Evolutionary conservation across 2,329 filamentous ascomycete genomes (phyloP).

Genomic region (Sporothrix humicola): DNA sequence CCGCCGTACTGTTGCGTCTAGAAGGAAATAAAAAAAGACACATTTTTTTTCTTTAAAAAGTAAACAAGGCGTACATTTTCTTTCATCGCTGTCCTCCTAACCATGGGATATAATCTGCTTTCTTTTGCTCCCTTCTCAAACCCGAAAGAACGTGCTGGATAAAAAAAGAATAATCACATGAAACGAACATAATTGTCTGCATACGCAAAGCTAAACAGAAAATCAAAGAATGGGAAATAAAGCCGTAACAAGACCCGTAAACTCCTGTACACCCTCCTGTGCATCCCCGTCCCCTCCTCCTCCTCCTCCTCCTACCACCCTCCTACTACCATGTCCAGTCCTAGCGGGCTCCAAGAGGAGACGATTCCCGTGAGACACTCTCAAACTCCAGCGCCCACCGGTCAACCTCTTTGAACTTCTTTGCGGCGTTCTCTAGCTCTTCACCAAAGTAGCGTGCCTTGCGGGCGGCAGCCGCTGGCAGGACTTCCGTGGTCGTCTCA

Average conservation of each 20-base stretch:
- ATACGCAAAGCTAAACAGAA: neutral
- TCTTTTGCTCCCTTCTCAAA: neutral
- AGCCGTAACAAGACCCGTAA: neutral
- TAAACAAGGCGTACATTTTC: neutral
- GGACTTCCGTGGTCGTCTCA: conserved; percentile 48
- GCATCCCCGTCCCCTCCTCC: neutral
- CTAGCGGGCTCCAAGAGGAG: conserved; percentile 58
- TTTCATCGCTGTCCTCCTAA: neutral
- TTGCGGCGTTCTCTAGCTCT: conserved; percentile 63
- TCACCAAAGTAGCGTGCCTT: conserved; percentile 40
- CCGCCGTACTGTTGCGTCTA: neutral
- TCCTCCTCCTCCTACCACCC: neutral
- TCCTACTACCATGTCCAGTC: neutral
- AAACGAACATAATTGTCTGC: no score
- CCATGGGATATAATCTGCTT: neutral
- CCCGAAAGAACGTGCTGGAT: neutral
- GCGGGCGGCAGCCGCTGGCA: conserved; percentile 47
- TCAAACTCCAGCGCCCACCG: conserved; percentile 72
- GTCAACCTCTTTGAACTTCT: conserved; percentile 73
- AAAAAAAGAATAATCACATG: neutral
- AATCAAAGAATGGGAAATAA: neutral
- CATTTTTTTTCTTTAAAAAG: neutral
- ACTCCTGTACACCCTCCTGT: no score
- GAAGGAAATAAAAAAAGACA: neutral
- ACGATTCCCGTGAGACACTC: conserved; percentile 63